Evolutionary conservation across 768 basidiomycete genomes (phyloP), one percentile per base, ranked within the genome.

Genomic region (Termitomyces sp.): DNA sequence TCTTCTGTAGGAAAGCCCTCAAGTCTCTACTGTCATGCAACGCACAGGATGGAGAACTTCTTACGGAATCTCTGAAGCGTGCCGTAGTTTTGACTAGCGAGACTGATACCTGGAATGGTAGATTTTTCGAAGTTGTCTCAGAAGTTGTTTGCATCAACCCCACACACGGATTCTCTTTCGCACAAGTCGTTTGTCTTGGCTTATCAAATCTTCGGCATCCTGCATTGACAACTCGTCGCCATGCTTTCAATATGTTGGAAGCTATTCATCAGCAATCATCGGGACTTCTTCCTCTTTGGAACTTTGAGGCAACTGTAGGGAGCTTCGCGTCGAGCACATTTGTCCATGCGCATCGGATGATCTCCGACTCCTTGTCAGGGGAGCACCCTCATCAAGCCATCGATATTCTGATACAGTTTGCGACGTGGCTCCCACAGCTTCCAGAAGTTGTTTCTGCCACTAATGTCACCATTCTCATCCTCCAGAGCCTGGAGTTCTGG

Each of bases 401-500:
- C 34, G 73, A 76, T 20, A 83, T 96, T 56, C 77, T 95, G 48
- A 70, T 81, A 0, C 86, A 94, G 64, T 79, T 92, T 50, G 81
- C 88, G 0, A 75, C 79, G 20, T 86, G 92, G 72, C 78, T 95
- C n/a, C 81, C 86, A 34, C 82, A 82, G 55, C 70, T 92, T 24
- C 80, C 83, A 8, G 76, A 76, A 28, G 72, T 76, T 24, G 74
- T 77, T 61, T 67, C 81, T 64, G 72, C 78, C 61, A 75, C 74
- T 12, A 77, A 73, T 58, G 67, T 77, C 26, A 72, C 76, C 10
- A 70, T 89, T 46, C 73, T 90, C 10, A 76, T 94, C 42, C 74
- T 98, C 3, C 87, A 90, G 68, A 84, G 87, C 65, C 70, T 97
- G 56, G 90, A 92, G 66, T 83, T 84, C 60, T 98, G 95, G 94